Percentiles rank a stretch among this genome's conserved stretches.
Evolutionary conservation across 2,329 filamentous ascomycete genomes (phyloP).

Genomic region (Venturia asperata): DNA sequence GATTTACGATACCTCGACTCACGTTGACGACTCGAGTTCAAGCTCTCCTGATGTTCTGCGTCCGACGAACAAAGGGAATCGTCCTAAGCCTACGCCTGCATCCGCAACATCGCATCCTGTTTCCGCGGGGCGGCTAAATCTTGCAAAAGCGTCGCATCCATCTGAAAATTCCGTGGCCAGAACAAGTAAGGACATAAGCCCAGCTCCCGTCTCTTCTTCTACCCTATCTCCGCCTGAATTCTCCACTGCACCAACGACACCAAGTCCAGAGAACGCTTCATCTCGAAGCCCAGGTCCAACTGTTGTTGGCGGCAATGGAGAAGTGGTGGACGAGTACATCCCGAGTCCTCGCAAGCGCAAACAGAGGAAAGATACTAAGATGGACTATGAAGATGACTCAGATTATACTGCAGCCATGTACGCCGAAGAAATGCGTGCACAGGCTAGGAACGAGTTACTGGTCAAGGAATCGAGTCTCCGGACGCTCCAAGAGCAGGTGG

Average conservation of each 20-base stretch:
- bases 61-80: conserved; percentile 4
- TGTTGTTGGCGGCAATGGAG: conserved; percentile 6
- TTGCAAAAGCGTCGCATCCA: not conserved
- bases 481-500: conserved; percentile 14
- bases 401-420: not conserved
- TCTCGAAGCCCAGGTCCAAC: not conserved
- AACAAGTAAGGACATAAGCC: conserved; percentile 10
- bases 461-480: conserved; percentile 18
- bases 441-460: conserved; percentile 1
- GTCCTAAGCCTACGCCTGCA: not conserved
- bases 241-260: conserved; percentile 1
- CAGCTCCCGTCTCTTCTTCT: conserved; percentile 6
- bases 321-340: conserved; percentile 10
- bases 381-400: not conserved
- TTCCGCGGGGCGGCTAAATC: not conserved
- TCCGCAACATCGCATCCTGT: not conserved
- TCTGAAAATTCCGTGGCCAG: not conserved
- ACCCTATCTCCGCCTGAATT: not conserved
- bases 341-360: conserved; percentile 15
- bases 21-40: conserved; percentile 3
- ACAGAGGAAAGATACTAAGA: conserved; percentile 11
- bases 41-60: conserved; percentile 14
- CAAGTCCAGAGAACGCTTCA: conserved; percentile 1
- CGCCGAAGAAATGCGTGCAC: not conserved
- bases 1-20: not conserved